Evolutionary conservation across 2,329 filamentous ascomycete genomes (phyloP), one percentile per base, ranked within the genome.

Genomic region (Cercospora zeina): DNA sequence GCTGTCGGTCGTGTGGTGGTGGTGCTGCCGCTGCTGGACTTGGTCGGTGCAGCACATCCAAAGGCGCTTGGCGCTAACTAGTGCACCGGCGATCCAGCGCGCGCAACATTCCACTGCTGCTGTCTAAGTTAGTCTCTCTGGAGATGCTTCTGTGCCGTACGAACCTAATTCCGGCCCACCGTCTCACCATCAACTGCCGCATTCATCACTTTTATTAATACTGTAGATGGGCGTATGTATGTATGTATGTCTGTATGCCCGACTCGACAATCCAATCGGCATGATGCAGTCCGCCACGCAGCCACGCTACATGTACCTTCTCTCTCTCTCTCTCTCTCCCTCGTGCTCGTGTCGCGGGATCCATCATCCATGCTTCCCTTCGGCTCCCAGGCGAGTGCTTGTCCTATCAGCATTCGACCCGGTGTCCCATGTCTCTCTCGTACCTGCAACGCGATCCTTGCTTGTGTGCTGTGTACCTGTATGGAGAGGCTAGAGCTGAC

Each of bases 41-140:
- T 6, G 24, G 24, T 6, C 24, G 24, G 24, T 27, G 24, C 24
- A 27, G 24, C 24, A 27, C 24, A n/a, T n/a, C n/a, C n/a, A n/a
- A n/a, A n/a, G n/a, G n/a, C n/a, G n/a, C 60, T 59, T 65, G 53
- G 47, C 36, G 62, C 59, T 57, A 59, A 59, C 63, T 62, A 65
- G 54, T 58, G 60, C 39, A 58, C 60, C 6, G 59, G 61, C 61
- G 61, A 63, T 62, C 61, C 64, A 66, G 61, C 45, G 54, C 24
- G 55, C 33, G 47, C 50, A 54, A 55, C 47, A 3, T 27, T 27
- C 24, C 24, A 6, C 24, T 6, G 24, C 24, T 27, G 24, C 3
- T 27, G 24, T n/a, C n/a, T n/a, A n/a, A n/a, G n/a, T n/a, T n/a
- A n/a, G n/a, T n/a, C n/a, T n/a, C n/a, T n/a, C n/a, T n/a, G n/a